These are phyloP conservation scores for Vanrija sp. DNA, from an alignment of 1,284 basidiomycete genomes.

Conservation along the genomic window DNA sequence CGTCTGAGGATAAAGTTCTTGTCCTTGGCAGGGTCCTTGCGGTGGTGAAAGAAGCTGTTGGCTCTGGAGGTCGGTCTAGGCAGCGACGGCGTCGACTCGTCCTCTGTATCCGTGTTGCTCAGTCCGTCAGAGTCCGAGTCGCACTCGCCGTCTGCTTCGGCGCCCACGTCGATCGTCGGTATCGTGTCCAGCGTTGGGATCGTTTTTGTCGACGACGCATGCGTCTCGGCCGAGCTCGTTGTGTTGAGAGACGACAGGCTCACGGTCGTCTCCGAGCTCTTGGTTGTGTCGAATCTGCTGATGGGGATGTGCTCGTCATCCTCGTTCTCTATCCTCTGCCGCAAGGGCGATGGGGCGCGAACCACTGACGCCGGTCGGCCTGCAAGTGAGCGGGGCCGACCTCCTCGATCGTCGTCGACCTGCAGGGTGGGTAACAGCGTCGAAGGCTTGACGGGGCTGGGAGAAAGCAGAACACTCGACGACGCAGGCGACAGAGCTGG, in stretches of 20 bases:
- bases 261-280: too few relatives aligned
- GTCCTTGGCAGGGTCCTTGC: slow-evolving; percentile 12
- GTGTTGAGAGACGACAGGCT: neutral
- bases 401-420: neutral
- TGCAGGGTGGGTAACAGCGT: too few relatives aligned
- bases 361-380: slow-evolving; percentile 3
- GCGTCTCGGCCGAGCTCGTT: neutral
- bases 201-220: neutral
- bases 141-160: neutral
- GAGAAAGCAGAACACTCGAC: neutral
- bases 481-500: slow-evolving; percentile 6
- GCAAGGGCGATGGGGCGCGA: slow-evolving; percentile 37
- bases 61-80: neutral
- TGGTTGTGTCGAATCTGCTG: too few relatives aligned
- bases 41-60: slow-evolving; percentile 1
- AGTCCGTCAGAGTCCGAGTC: slow-evolving; percentile 32
- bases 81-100: slow-evolving; percentile 22
- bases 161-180: too few relatives aligned
- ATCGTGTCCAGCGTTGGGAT: neutral
- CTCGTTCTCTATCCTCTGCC: slow-evolving; percentile 9
- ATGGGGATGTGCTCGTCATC: too few relatives aligned
- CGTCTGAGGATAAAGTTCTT: slow-evolving; percentile 62
- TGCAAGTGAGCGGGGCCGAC: neutral
- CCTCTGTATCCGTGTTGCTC: slow-evolving; percentile 37
- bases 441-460: too few relatives aligned